Evolutionary conservation across 2,329 filamentous ascomycete genomes (phyloP), one percentile per base, ranked within the genome.

Genomic region (Penicillium sclerotigenum): DNA sequence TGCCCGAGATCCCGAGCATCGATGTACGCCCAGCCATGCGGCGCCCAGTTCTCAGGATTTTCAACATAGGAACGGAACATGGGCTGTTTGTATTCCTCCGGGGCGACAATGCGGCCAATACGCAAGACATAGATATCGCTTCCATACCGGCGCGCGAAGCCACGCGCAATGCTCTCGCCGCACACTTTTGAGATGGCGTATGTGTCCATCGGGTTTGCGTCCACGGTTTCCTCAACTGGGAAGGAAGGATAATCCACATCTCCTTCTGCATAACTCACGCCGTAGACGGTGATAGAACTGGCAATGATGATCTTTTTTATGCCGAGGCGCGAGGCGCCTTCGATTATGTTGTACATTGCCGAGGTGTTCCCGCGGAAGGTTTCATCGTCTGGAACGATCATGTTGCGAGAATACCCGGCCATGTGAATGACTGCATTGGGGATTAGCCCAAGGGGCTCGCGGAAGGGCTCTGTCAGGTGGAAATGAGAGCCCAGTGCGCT

Each of bases 391-490:
- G 83, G 83, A 0, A 84, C 83, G 2, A 86, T 75, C 78, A 86
- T 80, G 62, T 84, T 83, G 26, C 83, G 76, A 0, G 84, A 80
- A 59, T 81, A 83, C 0, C 82, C 83, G 14, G 79, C 82, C 49
- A 86, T 82, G 67, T 87, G 84, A 48, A 87, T 83, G 49, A 87
- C 81, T 0, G 81, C 84, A 64, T 86, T 83, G 0, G 84, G 83
- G 13, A 60, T 0, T 75, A 74, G 0, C 70, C 66, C 18, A 76
- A 78, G 4, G 73, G 70, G 62, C 43, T 42, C 73, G 55, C 48
- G 68, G 67, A 65, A 74, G 20, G 62, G 72, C 58, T 69, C 70
- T 50, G 60, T 74, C 62, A 83, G 79, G 64, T 79, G 73, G 71
- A 84, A 85, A 62, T 86, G 82, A 0, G 79, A 81, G 13, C 78